Percentiles rank a stretch among this genome's conserved stretches.
Conservation (phyloP, 208 protist species). For the Trypanosoma lewisi region DNA sequence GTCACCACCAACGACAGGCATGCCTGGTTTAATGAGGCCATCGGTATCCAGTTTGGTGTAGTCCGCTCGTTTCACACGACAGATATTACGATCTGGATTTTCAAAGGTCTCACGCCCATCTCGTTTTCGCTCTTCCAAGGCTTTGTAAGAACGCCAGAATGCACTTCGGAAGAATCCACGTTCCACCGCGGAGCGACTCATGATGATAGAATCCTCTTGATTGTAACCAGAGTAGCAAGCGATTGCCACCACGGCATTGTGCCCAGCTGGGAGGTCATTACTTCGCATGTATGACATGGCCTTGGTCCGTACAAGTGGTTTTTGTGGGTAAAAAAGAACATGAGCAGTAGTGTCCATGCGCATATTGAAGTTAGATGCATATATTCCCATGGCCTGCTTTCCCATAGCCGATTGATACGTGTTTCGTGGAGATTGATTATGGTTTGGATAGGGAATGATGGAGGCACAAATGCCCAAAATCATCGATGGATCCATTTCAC, state of each 20-base stretch:
- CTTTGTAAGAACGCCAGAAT: conserved; percentile 92
- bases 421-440: conserved; percentile 96
- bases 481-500: conserved; percentile 97
- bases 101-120: conserved; percentile 91
- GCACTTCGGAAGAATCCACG: conserved; percentile 88
- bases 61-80: conserved; percentile 73
- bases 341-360: conserved; percentile 95
- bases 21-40: conserved; percentile 90
- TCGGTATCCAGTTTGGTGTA: conserved; percentile 97
- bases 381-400: conserved; percentile 96
- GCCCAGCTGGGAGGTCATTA: conserved; percentile 93
- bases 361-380: conserved; percentile 92
- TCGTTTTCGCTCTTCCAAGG: conserved; percentile 73
- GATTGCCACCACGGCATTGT: conserved; percentile 97
- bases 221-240: conserved; percentile 98
- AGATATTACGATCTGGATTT: conserved; percentile 87
- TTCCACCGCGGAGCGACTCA: conserved; percentile 96
- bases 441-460: conserved; percentile 97
- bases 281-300: conserved; percentile 95
- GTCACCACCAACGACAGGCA: conserved; percentile 85
- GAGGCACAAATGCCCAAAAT: conserved; percentile 95
- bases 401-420: conserved; percentile 98
- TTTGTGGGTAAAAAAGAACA: conserved; percentile 96
- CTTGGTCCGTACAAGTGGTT: conserved; percentile 90
- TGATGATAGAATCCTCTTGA: conserved; percentile 98